Percentiles rank a stretch among this genome's conserved stretches.
phyloP scores from a whole-genome alignment of 345 rosid species.

The Capsella bursapastoris region DNA sequence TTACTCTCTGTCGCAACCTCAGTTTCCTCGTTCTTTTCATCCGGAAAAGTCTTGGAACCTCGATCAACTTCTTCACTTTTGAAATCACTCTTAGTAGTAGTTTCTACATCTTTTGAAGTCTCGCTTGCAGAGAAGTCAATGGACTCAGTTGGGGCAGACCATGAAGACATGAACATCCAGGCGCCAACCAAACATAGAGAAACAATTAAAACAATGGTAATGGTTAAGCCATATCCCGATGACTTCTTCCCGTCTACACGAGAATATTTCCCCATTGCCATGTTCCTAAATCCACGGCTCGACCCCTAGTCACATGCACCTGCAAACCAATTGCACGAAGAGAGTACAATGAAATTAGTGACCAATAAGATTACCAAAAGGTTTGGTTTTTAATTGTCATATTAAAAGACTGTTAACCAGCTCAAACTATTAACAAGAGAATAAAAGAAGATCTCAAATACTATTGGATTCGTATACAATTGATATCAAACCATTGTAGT shows the following conservation, averaged over 20 bases:
- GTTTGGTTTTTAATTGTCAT: background rate
- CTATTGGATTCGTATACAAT: background rate
- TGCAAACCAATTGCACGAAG: constrained; percentile 16
- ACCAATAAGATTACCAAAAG: constrained; percentile 10
- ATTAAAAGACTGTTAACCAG: background rate
- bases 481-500: background rate
- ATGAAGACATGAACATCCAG: constrained; percentile 89
- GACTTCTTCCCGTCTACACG: constrained; percentile 71
- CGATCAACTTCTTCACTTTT: constrained; percentile 43
- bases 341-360: constrained; percentile 5
- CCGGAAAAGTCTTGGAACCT: constrained; percentile 37
- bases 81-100: constrained; percentile 44
- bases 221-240: constrained; percentile 63
- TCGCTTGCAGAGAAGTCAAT: constrained; percentile 36
- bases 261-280: constrained; percentile 71
- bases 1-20: constrained; percentile 43
- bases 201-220: constrained; percentile 63
- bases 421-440: background rate
- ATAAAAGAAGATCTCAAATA: constrained; percentile 2
- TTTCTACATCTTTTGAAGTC: constrained; percentile 43
- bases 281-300: constrained; percentile 36
- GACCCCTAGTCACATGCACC: constrained; percentile 40
- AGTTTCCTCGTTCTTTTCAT: constrained; percentile 50
- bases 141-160: constrained; percentile 54
- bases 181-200: constrained; percentile 74